Evolutionary conservation across 352 stramenopile genomes (phyloP).

Genomic region (Phytophthora vignae): DNA sequence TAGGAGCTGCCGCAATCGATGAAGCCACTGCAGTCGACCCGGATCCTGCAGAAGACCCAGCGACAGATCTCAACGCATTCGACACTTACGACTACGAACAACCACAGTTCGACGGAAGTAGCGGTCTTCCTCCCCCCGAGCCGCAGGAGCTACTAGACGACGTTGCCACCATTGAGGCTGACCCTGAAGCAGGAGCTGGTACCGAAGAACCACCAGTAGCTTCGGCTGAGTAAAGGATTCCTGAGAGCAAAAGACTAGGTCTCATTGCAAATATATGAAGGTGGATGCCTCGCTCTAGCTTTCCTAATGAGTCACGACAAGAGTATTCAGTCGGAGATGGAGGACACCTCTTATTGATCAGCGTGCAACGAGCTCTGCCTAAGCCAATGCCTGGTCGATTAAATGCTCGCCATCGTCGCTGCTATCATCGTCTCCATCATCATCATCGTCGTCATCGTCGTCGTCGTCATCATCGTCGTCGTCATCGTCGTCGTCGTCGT

Average conservation of each 20-base stretch:
- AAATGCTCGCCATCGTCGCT: constrained; percentile 47
- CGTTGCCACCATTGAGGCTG: neutral
- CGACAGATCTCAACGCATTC: constrained; percentile 35
- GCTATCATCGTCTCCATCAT: constrained; percentile 42
- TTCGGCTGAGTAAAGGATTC: constrained; percentile 12
- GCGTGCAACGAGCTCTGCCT: constrained; percentile 9
- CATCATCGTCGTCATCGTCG: constrained; percentile 35
- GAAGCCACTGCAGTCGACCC: neutral
- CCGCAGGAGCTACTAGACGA: constrained; percentile 10
- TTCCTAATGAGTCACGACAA: constrained; percentile 12
- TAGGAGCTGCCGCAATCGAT: neutral
- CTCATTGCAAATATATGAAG: constrained; percentile 32
- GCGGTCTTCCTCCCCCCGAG: constrained; percentile 29
- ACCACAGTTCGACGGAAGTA: constrained; percentile 21
- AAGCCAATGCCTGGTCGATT: constrained; percentile 42
- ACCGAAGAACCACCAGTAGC: neutral
- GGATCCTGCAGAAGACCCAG: neutral
- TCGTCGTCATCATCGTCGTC: constrained; percentile 51
- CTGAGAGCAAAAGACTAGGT: constrained; percentile 11
- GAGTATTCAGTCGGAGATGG: constrained; percentile 2
- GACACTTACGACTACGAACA: constrained; percentile 34
- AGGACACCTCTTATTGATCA: constrained; percentile 13
- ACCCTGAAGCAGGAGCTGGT: neutral
- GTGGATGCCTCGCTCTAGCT: constrained; percentile 11
- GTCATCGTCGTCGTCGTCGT: constrained; percentile 59